Conservation (phyloP, 148 eudicot species). For the Selenicereus undatus region DNA sequence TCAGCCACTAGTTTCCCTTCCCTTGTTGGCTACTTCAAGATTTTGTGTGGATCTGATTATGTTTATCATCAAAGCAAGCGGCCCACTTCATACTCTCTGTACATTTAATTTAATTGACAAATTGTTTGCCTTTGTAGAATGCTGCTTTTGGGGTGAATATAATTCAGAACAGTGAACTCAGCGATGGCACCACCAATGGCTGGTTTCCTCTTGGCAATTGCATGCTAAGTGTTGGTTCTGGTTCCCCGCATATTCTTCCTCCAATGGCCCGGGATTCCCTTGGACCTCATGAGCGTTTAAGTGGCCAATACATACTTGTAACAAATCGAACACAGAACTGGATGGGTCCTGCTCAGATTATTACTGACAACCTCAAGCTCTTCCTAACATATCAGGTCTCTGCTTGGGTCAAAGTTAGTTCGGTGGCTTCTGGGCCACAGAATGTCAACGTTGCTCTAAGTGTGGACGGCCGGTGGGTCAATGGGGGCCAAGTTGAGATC, state of each 20-base stretch:
- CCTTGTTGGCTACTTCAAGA: not conserved
- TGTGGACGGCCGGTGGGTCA: slow-evolving; percentile 88
- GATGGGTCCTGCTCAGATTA: slow-evolving; percentile 99
- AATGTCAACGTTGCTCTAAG: slow-evolving; percentile 67
- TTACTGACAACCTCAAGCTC: slow-evolving; percentile 72
- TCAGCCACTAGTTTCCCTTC: not conserved
- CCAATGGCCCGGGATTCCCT: slow-evolving; percentile 75
- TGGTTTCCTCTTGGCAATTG: slow-evolving; percentile 93
- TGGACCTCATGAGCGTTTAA: slow-evolving; percentile 55
- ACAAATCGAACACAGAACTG: slow-evolving; percentile 82
- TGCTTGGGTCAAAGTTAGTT: slow-evolving; percentile 79
- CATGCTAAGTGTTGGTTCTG: slow-evolving; percentile 50
- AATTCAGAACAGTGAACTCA: slow-evolving; percentile 63
- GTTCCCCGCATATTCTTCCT: slow-evolving; percentile 86
- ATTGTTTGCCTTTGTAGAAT: slow-evolving; percentile 31
- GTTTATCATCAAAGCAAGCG: not conserved
- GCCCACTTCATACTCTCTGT: not conserved
- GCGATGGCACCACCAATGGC: slow-evolving; percentile 68
- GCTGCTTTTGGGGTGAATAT: slow-evolving; percentile 68
- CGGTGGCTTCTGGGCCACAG: slow-evolving; percentile 65
- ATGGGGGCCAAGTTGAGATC: slow-evolving; percentile 79
- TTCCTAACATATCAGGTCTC: slow-evolving; percentile 87
- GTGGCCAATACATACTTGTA: slow-evolving; percentile 69
- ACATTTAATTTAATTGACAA: not conserved
- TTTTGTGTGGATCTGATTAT: not conserved